Evolutionary conservation across 2,329 filamentous ascomycete species (phyloP).

Genomic region (Botrytis squamosa): DNA sequence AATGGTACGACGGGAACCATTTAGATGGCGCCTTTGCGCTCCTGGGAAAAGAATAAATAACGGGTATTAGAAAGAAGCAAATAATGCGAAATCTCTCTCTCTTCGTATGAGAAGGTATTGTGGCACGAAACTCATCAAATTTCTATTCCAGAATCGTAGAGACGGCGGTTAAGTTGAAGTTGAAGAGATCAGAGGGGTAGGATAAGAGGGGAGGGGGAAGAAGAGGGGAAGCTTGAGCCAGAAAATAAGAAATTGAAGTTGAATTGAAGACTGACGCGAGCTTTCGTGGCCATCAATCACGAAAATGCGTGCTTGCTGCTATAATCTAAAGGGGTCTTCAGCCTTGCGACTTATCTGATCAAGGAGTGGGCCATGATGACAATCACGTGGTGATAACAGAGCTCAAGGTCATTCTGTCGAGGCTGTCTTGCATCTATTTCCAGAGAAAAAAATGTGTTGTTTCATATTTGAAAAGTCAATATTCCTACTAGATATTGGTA

Average conservation of each 20-base stretch:
- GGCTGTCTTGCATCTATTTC: neutral
- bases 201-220: neutral
- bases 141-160: neutral
- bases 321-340: neutral
- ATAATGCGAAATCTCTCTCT: neutral
- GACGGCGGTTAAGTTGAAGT: neutral
- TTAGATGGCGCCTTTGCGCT: neutral
- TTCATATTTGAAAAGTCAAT: neutral
- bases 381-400: neutral
- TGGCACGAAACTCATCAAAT: neutral
- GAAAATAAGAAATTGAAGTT: neutral
- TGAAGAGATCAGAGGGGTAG: too few species aligned
- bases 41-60: neutral
- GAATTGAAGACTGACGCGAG: constrained; percentile 8
- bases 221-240: neutral
- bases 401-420: neutral
- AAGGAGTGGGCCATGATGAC: neutral
- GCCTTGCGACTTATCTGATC: neutral
- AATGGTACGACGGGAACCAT: neutral
- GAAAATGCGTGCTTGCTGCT: constrained; percentile 13
- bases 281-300: constrained; percentile 6
- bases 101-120: neutral
- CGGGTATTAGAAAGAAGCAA: neutral
- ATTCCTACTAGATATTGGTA: neutral
- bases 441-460: neutral